Percentiles rank a stretch among this genome's conserved stretches.
phyloP scores from a whole-genome alignment of 2,329 filamentous ascomycete species.

The Diplocarpon rosae region DNA sequence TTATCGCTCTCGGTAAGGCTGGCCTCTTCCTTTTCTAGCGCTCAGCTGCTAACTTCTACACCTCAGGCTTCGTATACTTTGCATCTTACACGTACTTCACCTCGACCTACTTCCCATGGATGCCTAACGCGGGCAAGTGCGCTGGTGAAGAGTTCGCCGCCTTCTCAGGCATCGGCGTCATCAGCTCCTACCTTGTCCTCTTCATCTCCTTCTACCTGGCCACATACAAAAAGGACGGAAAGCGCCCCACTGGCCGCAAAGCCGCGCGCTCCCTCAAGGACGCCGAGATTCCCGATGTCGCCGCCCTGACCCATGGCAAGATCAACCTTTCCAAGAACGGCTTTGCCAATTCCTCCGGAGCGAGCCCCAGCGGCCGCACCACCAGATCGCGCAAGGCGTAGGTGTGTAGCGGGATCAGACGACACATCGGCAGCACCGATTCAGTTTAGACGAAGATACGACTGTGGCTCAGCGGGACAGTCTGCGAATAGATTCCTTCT shows the following conservation, averaged over 20 bases:
- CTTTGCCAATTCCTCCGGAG: slow-evolving; percentile 33
- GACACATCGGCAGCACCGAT: slow-evolving; percentile 6
- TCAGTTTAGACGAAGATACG: slow-evolving; percentile 3
- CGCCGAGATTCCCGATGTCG: slow-evolving; percentile 26
- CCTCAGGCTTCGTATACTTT: slow-evolving; percentile 91
- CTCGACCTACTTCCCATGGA: slow-evolving; percentile 74
- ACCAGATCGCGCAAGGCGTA: slow-evolving; percentile 29
- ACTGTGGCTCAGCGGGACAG: slow-evolving; percentile 11
- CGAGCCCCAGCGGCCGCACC: slow-evolving; percentile 21
- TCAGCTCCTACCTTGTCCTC: slow-evolving; percentile 90
- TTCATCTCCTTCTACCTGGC: slow-evolving; percentile 99
- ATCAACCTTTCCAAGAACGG: slow-evolving; percentile 28
- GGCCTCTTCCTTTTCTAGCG: background rate
- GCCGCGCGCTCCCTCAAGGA: slow-evolving; percentile 40
- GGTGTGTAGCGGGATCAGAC: background rate
- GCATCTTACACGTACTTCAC: slow-evolving; percentile 98
- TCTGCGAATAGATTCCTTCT: slow-evolving; percentile 13
- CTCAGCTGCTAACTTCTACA: slow-evolving; percentile 19
- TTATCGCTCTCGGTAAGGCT: slow-evolving; percentile 77
- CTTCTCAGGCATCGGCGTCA: slow-evolving; percentile 79
- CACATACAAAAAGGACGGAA: slow-evolving; percentile 81
- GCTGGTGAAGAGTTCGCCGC: slow-evolving; percentile 96
- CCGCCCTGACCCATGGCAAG: slow-evolving; percentile 24
- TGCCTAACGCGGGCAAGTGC: slow-evolving; percentile 77
- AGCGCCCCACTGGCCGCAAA: slow-evolving; percentile 76